Percentiles rank a stretch among this genome's conserved stretches.
These are phyloP conservation scores for Teunomyces aglyptinius DNA, from an alignment of 805 yeast genomes.

Conservation along the genomic window DNA sequence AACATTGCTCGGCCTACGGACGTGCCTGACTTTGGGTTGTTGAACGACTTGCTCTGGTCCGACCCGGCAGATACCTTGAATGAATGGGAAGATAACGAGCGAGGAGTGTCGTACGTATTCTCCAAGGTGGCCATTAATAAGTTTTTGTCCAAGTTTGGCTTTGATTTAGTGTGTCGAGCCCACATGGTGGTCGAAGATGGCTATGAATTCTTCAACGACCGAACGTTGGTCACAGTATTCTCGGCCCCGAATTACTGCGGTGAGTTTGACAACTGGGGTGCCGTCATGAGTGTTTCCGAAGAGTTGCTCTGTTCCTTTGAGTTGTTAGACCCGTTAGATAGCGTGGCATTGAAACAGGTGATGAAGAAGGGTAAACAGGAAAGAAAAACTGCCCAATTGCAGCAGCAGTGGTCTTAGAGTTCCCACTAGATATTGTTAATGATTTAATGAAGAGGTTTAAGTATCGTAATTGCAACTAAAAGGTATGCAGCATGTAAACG, in stretches of 20 bases:
- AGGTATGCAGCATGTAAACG: no score
- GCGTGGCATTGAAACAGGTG: conserved; percentile 88
- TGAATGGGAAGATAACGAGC: conserved; percentile 86
- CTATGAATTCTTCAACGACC: conserved; percentile 71
- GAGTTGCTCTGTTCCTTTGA: conserved; percentile 92
- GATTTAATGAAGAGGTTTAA: conserved; percentile 1
- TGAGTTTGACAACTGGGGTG: conserved; percentile 94
- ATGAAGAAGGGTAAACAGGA: conserved; percentile 94
- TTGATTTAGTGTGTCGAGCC: conserved; percentile 80
- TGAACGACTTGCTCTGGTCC: conserved; percentile 78
- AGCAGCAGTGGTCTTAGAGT: conserved; percentile 7
- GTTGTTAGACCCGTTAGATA: conserved; percentile 87
- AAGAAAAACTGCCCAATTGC: conserved; percentile 55
- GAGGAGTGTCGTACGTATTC: conserved; percentile 81
- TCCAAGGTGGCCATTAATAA: conserved; percentile 78
- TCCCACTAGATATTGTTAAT: background rate
- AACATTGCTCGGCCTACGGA: conserved; percentile 79
- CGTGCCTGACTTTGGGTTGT: conserved; percentile 78
- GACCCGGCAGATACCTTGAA: conserved; percentile 81
- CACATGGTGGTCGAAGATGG: conserved; percentile 89
- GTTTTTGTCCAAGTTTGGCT: conserved; percentile 69
- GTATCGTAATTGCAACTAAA: background rate
- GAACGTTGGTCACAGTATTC: conserved; percentile 69
- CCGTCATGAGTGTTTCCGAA: conserved; percentile 95
- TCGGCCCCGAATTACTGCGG: conserved; percentile 79